Base-by-base conservation (phyloP, 768 basidiomycete genomes). In the Boletus bicolor region DNA sequence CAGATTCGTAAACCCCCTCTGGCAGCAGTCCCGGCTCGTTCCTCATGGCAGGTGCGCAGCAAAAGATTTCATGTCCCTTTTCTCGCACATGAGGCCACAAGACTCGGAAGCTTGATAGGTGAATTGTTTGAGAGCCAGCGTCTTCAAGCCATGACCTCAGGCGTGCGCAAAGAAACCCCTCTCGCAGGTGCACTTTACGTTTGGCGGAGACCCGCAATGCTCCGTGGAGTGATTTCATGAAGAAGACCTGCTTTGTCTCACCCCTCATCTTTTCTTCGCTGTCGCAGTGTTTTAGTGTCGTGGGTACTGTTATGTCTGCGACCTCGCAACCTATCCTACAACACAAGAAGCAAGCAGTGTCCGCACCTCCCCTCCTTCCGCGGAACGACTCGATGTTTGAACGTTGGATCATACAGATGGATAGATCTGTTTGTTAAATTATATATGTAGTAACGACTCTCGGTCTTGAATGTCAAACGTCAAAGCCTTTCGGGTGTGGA, bases 181-280 rank as follows among this genome's bases (percentile, higher is more conserved):
- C 76, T 83, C 26, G 76, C 76, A 43, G 83, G 84, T 1, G 77
- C 78, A 10, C 68, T 85, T 17, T 81, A 78, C 54, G 57, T 69
- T 3, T 86, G 83, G 83, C 83, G 81, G 79, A 72, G 75, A 45
- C 79, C 82, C 7, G 76, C 76, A 7, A 54, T 82, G 17, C 82
- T 83, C 58, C 19, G 19, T 71, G 82, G 81, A 54, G 69, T 75
- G 59, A 57, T 60, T 45, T 15, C 45, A 37, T 44, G 26, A 46
- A 28, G 10, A 24, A 46, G 28, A 32, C 4, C 24, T 45, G 30
- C 9, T 38, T 44, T 41, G 11, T 38, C 36, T 41, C 35, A 9
- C 24, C 5, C 24, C 48, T 62, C 53, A 61, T 32, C 24, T 24
- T 41, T 36, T 42, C 36, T 42, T 7, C 30, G 42, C 3, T 45